Base-by-base conservation (phyloP, 140 eudicot genomes). In the Ambrosia hybrid region DNA sequence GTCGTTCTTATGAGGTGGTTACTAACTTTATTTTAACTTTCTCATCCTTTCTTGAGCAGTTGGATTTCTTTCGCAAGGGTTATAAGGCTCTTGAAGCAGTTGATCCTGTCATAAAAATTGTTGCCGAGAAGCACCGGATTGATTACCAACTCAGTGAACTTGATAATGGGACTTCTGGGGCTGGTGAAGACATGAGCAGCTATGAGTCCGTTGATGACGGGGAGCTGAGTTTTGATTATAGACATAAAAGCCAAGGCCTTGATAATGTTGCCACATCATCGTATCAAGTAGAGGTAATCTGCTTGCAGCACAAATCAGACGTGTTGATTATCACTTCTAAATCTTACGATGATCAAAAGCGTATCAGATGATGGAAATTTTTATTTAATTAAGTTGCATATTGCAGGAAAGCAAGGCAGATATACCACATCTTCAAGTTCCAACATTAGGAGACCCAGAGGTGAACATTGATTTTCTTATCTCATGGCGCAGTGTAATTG, bases 41-140 rank as follows among this genome's bases (percentile, higher is more conserved):
- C 60, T 33, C 53, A 57, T 62, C 51, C 65, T 59, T 57, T 30
- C 63, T 72, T 72, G 66, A 79, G 59, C 96, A 93, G 98, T 67
- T 93, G 74, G 83, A 84, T 70, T 93, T 89, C 80, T 93, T 93
- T 74, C 92, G 93, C 52, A 93, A 76, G 83, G 98, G 91, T 78
- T 85, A 82, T 48, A 87, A 87, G 75, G 93, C 92, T 72, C 96
- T 93, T 38, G 97, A 93, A 82, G 89, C 86, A 61, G 95, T 85
- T 75, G 98, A 93, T 56, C 95, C 89, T 43, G 78, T 82, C 30
- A 82, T 90, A 66, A 85, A 75, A 77, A 59, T 74, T 72, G 83
- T 83, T 68, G 87, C 96, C 21, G 91, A 93, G 61, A 87, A 89
- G 83, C 93, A 89, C 26, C 95, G 79, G 26, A 93, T 93, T 72